A percentile compares a stretch with the other conserved stretches of the same genome.
These are phyloP conservation scores for Litchi chinensis DNA, from an alignment of 345 rosid genomes.

Conservation along the genomic window DNA sequence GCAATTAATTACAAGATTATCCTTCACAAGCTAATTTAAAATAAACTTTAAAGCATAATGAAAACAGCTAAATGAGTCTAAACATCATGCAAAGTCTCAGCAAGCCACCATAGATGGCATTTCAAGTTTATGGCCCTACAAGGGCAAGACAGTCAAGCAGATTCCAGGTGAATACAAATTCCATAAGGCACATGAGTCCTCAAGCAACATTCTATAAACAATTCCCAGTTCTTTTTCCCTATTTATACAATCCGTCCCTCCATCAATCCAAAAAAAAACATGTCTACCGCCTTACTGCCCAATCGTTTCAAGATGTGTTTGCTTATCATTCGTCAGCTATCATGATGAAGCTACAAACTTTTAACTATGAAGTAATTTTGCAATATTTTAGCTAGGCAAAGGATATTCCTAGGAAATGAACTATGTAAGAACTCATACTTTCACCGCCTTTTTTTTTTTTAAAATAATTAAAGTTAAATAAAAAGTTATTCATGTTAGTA, in stretches of 20 bases:
- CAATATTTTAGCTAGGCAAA: neutral
- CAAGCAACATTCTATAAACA: neutral
- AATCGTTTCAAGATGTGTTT: neutral
- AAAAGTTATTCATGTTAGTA: neutral
- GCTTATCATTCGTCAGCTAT: neutral
- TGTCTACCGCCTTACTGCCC: neutral
- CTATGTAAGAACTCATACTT: neutral
- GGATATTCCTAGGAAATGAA: neutral
- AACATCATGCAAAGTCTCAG: neutral
- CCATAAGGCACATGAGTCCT: neutral
- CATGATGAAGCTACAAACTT: neutral
- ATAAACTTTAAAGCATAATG: neutral
- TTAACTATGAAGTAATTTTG: neutral
- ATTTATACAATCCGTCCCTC: neutral
- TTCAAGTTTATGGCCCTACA: neutral
- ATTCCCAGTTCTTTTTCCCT: neutral
- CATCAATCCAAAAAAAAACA: neutral
- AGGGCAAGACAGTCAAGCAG: neutral
- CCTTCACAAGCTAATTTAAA: neutral
- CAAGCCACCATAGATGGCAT: constrained; percentile 2
- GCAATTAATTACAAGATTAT: neutral
- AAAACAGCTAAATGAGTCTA: neutral
- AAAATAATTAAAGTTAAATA: neutral
- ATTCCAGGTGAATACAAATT: neutral
- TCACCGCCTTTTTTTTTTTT: neutral